phyloP scores from a whole-genome alignment of 345 rosid genomes.

The Reutealis trisperma region DNA sequence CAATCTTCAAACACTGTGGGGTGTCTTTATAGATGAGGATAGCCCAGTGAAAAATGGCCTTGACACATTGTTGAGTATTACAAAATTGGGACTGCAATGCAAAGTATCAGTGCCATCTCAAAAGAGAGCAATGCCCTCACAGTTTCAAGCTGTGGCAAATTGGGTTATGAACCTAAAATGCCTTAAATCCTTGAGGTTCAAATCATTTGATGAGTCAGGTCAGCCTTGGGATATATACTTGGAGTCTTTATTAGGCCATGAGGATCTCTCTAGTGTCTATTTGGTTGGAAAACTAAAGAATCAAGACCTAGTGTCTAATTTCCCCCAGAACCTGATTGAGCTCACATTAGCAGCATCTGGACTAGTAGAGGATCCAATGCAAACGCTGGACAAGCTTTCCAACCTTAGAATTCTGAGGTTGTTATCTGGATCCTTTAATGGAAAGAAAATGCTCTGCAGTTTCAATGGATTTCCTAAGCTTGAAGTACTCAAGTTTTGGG shows the following conservation, averaged over 20 bases:
- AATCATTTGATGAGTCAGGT: neutral
- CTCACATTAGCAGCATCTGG: constrained; percentile 11
- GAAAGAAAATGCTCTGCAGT: constrained; percentile 21
- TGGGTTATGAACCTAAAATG: neutral
- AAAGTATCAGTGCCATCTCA: neutral
- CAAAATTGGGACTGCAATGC: neutral
- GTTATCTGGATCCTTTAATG: constrained; percentile 7
- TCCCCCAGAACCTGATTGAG: constrained; percentile 22
- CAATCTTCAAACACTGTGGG: neutral
- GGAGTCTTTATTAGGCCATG: neutral
- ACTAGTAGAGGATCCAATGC: constrained; percentile 24
- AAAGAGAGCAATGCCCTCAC: neutral
- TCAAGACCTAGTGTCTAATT: neutral
- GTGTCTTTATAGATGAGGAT: neutral
- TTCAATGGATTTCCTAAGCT: constrained; percentile 17
- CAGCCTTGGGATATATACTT: constrained; percentile 2
- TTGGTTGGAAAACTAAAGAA: constrained; percentile 2
- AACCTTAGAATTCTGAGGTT: constrained; percentile 11
- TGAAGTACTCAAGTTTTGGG: neutral
- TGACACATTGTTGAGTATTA: neutral
- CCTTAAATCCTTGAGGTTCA: neutral
- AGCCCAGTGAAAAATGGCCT: constrained; percentile 3
- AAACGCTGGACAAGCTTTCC: constrained; percentile 18
- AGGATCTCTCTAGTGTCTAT: constrained; percentile 8
- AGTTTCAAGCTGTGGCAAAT: neutral